A percentile compares a stretch with the other conserved stretches of the same genome.
These are phyloP conservation scores for Pelargonium fulgidum DNA, from an alignment of 441 rosid species.

Conservation along the genomic window DNA sequence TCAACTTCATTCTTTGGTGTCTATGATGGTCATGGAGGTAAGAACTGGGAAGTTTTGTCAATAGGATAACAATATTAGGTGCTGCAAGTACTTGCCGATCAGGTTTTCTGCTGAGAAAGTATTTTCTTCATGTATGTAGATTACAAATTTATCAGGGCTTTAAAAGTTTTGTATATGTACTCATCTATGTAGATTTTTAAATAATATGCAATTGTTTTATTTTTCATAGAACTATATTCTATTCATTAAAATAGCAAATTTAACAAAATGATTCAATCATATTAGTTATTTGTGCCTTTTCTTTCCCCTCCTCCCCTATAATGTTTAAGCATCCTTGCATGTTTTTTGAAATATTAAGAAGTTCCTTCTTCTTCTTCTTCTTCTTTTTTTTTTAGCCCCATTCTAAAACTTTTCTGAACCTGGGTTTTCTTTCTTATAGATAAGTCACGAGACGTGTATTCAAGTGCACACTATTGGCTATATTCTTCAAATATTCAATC, in stretches of 20 bases:
- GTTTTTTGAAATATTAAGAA: not conserved
- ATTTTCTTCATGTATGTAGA: too few species aligned
- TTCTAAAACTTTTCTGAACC: not conserved
- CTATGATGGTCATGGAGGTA: slow-evolving; percentile 99
- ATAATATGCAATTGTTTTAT: too few species aligned
- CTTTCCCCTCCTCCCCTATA: not conserved
- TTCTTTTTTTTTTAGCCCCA: not conserved
- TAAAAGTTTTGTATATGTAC: too few species aligned
- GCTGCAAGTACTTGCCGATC: too few species aligned
- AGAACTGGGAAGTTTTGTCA: slow-evolving; percentile 17
- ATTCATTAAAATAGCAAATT: too few species aligned
- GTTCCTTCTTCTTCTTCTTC: too few species aligned
- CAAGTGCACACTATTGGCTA: not conserved
- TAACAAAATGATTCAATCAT: too few species aligned
- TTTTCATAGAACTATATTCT: too few species aligned
- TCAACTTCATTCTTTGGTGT: slow-evolving; percentile 87
- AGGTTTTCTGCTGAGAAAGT: too few species aligned
- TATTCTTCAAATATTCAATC: not conserved
- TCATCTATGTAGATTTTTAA: too few species aligned
- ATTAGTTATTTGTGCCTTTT: too few species aligned
- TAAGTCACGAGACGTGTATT: not conserved
- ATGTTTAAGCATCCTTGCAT: not conserved
- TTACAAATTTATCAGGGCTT: too few species aligned
- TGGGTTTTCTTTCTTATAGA: not conserved
- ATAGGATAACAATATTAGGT: not conserved